Conservation (phyloP, 139 green algal genomes). For the Haematococcus sp. region DNA sequence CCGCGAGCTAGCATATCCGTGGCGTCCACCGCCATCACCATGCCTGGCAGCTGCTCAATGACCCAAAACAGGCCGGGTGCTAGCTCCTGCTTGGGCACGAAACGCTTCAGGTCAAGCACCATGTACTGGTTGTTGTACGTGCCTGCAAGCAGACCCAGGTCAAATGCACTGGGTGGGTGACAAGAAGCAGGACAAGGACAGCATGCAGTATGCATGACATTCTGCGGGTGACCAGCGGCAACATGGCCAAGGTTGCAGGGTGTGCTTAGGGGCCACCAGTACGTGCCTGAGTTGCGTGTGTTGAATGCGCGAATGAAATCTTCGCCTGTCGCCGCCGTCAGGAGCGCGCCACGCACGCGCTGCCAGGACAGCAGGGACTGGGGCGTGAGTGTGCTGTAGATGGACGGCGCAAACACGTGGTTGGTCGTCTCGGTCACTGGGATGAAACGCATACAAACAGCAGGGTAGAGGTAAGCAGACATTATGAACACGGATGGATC, state of each 20-base stretch:
- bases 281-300: slow-evolving; percentile 46
- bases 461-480: slow-evolving; percentile 35
- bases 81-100: slow-evolving; percentile 46
- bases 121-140: slow-evolving; percentile 85
- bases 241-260: not conserved
- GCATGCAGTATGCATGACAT: not conserved
- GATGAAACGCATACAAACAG: not conserved
- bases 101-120: slow-evolving; percentile 49
- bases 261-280: not conserved
- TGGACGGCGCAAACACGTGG: slow-evolving; percentile 53
- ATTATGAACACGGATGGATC: slow-evolving; percentile 47
- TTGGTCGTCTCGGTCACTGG: slow-evolving; percentile 59
- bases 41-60: slow-evolving; percentile 64
- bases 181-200: not conserved
- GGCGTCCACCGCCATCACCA: slow-evolving; percentile 38
- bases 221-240: too few species aligned
- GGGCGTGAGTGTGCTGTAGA: slow-evolving; percentile 16
- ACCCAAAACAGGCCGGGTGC: slow-evolving; percentile 62
- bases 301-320: slow-evolving; percentile 53
- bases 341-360: slow-evolving; percentile 69
- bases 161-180: not conserved
- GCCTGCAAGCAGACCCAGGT: too few species aligned
- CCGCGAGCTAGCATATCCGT: slow-evolving; percentile 45
- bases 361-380: slow-evolving; percentile 67
- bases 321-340: slow-evolving; percentile 47